These are phyloP conservation scores for Wallacemonas rigidus DNA, from an alignment of 208 protist species.

Conservation along the genomic window DNA sequence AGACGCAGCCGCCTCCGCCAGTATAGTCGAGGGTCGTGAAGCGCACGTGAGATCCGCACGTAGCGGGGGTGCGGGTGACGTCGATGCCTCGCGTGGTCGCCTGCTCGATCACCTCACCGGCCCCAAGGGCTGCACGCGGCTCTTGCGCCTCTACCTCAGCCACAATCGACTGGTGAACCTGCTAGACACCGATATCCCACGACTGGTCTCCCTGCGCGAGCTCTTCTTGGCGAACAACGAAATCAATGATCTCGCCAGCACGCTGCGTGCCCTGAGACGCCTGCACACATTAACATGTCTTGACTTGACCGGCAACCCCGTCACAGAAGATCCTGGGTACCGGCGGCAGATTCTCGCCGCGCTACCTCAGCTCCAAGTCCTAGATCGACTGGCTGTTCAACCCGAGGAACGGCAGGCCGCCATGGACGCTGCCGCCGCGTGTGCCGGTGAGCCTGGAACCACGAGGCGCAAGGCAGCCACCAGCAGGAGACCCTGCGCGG, in stretches of 20 bases:
- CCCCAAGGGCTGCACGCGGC: slow-evolving; percentile 48
- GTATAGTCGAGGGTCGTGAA: no score
- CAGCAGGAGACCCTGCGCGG: no score
- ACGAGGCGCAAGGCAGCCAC: not conserved
- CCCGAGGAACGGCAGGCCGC: slow-evolving; percentile 54
- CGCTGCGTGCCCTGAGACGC: slow-evolving; percentile 37
- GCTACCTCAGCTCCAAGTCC: slow-evolving; percentile 65
- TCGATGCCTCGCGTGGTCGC: not conserved
- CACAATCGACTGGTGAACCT: slow-evolving; percentile 49
- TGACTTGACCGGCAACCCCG: slow-evolving; percentile 70
- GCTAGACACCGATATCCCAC: slow-evolving; percentile 48
- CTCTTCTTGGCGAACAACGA: slow-evolving; percentile 68
- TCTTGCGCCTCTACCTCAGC: slow-evolving; percentile 44
- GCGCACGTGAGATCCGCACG: slow-evolving; percentile 13
- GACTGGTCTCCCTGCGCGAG: slow-evolving; percentile 52
- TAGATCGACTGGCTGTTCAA: slow-evolving; percentile 61
- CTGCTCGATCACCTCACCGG: slow-evolving; percentile 18
- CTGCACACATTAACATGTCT: slow-evolving; percentile 58
- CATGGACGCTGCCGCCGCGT: not conserved
- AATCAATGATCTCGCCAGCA: slow-evolving; percentile 44
- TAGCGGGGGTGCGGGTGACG: slow-evolving; percentile 1
- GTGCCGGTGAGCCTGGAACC: not conserved
- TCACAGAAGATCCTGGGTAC: slow-evolving; percentile 65
- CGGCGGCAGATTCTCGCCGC: slow-evolving; percentile 56
- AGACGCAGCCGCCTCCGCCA: slow-evolving; percentile 11